Evolutionary conservation across 2,329 filamentous ascomycete genomes (phyloP), one percentile per base, ranked within the genome.

Genomic region (Beauveria rudraprayagi): DNA sequence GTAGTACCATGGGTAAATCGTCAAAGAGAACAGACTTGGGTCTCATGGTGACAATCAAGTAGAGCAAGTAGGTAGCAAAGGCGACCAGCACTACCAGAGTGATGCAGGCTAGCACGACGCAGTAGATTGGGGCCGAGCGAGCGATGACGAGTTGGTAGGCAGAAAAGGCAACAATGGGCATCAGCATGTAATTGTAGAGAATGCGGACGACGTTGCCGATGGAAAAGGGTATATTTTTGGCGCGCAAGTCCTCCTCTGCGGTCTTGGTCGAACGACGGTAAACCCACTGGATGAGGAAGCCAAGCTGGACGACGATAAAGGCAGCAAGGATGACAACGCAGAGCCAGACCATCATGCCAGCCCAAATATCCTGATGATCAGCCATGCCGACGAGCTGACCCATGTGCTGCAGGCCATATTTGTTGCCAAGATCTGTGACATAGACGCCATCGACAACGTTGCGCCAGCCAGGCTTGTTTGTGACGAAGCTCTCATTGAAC

Each of bases 301-400:
- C 90, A 41, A 88, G 67, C 71, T 97, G 92, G 52, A 88, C 87
- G 22, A 93, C 73, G 24, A 89, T 72, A 22, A 91, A 79, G 14
- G 90, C 83, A 56, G 78, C 79, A 44, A 75, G 85, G 62, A 95
- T 82, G 64, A 96, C 89, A 64, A 88, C 87, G 10, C 93, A 80
- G 19, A 97, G 82, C 88, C 92, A 97, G 50, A 97, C 80, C 70
- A 94, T 91, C 88, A 96, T 94, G 64, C 91, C 91, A 1, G 91
- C 88, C 94, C 94, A 99, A 22, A 97, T 84, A 71, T 99, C 94
- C 63, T 86, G 78, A 14, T 84, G 82, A 26, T 84, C 78, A 28
- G 82, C 80, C 83, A 97, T 89, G 40, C 94, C 94, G 44, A 94
- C 84, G 57, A 94, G 81, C 71, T 96, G 91, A 47, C 88, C 88